These are phyloP conservation scores for Silybum marianum DNA, from an alignment of 129 eudicot genomes.

Conservation along the genomic window DNA sequence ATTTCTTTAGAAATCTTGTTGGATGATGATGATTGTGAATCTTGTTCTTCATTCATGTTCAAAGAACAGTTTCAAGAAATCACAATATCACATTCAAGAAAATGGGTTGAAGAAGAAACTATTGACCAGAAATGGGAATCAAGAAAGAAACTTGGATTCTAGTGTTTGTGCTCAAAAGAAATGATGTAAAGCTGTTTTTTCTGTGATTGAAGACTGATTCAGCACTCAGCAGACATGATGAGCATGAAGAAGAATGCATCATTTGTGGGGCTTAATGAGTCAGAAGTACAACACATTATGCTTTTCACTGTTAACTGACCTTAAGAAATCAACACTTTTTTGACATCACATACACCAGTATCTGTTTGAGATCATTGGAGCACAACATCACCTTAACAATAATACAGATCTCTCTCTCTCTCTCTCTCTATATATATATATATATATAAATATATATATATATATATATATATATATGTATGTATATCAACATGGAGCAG, in stretches of 20 bases:
- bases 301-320: conserved; percentile 33
- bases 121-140: conserved; percentile 21
- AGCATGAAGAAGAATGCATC: conserved; percentile 59
- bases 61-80: conserved; percentile 21
- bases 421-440: conserved; percentile 11
- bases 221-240: conserved; percentile 19
- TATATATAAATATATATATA: too few species aligned
- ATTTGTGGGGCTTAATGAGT: conserved; percentile 37
- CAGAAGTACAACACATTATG: conserved; percentile 42
- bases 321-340: conserved; percentile 31
- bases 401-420: conserved; percentile 28
- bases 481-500: conserved; percentile 38
- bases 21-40: conserved; percentile 6
- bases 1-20: conserved; percentile 22
- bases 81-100: conserved; percentile 14
- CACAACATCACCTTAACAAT: conserved; percentile 36
- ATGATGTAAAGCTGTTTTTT: conserved; percentile 20
- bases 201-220: conserved; percentile 26
- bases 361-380: conserved; percentile 19
- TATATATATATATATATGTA: not conserved
- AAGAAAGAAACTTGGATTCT: conserved; percentile 29
- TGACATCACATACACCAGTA: conserved; percentile 20
- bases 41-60: conserved; percentile 54
- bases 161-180: conserved; percentile 29
- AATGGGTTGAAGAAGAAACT: not conserved